These are phyloP conservation scores for Saturnispora kantuleensis DNA, from an alignment of 805 yeast genomes.

Conservation along the genomic window DNA sequence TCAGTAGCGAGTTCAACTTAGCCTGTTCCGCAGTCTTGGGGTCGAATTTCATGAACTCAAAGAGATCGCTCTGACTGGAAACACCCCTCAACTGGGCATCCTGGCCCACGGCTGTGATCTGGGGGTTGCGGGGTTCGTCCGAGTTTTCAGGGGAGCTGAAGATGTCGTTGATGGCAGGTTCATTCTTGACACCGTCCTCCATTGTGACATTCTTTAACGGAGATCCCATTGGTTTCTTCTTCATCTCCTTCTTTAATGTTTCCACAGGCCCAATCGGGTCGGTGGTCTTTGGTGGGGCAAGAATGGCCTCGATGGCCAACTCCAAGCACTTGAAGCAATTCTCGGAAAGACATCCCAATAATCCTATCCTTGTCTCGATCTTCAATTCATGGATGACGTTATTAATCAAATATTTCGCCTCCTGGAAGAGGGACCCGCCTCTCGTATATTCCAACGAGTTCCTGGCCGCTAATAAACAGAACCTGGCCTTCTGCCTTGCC, in stretches of 20 bases:
- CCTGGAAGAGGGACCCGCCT: constrained; percentile 72
- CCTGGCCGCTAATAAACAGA: constrained; percentile 55
- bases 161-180: constrained; percentile 26
- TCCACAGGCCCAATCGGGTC: constrained; percentile 7
- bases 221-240: constrained; percentile 16
- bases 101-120: background rate
- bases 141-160: constrained; percentile 15
- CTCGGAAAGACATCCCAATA: constrained; percentile 53
- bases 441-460: constrained; percentile 76
- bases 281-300: constrained; percentile 39
- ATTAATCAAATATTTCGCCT: constrained; percentile 47
- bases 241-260: constrained; percentile 14
- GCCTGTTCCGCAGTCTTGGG: constrained; percentile 12
- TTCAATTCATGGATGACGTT: constrained; percentile 42
- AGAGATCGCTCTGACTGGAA: constrained; percentile 10
- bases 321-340: constrained; percentile 50
- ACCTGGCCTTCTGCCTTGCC: constrained; percentile 52
- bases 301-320: constrained; percentile 47
- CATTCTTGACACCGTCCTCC: background rate
- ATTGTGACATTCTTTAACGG: constrained; percentile 15
- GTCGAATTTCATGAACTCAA: constrained; percentile 11
- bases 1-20: constrained; percentile 12
- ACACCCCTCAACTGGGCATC: background rate
- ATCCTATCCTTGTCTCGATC: constrained; percentile 39
- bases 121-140: constrained; percentile 1